These are phyloP conservation scores for Aspergillus neotritici DNA, from an alignment of 2,329 filamentous ascomycete species.

Conservation along the genomic window DNA sequence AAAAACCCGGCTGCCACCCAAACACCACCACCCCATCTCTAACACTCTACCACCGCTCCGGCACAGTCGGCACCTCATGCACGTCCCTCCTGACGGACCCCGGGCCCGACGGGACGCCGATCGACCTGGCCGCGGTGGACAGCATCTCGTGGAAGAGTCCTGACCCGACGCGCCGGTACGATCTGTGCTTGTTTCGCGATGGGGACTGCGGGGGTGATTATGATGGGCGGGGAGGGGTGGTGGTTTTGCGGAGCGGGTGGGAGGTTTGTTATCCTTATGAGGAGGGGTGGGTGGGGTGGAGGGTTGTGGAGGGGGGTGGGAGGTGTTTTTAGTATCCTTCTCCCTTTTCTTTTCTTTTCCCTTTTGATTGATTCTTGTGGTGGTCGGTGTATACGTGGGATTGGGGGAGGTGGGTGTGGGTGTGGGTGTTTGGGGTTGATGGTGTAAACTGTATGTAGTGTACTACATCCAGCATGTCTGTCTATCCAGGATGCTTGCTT, in stretches of 20 bases:
- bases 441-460: neutral
- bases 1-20: conserved; percentile 25
- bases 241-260: conserved; percentile 19
- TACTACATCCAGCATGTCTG: neutral
- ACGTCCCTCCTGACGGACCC: conserved; percentile 1
- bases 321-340: conserved; percentile 7
- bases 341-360: too few species aligned
- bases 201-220: conserved; percentile 8
- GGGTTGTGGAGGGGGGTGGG: conserved; percentile 13
- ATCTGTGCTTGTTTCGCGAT: conserved; percentile 22
- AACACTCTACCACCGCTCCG: conserved; percentile 17
- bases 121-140: conserved; percentile 12
- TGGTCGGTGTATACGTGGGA: neutral
- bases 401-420: too few species aligned
- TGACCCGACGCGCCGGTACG: conserved; percentile 2
- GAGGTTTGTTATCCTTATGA: conserved; percentile 21
- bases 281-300: conserved; percentile 16
- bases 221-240: conserved; percentile 3
- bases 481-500: neutral
- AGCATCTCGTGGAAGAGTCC: conserved; percentile 26
- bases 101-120: too few species aligned
- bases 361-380: too few species aligned
- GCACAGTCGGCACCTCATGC: conserved; percentile 8
- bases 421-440: neutral
- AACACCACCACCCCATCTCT: conserved; percentile 14